These are phyloP conservation scores for Gilbertella persicaria DNA, from an alignment of 371 early-diverging fungal species.

Conservation along the genomic window DNA sequence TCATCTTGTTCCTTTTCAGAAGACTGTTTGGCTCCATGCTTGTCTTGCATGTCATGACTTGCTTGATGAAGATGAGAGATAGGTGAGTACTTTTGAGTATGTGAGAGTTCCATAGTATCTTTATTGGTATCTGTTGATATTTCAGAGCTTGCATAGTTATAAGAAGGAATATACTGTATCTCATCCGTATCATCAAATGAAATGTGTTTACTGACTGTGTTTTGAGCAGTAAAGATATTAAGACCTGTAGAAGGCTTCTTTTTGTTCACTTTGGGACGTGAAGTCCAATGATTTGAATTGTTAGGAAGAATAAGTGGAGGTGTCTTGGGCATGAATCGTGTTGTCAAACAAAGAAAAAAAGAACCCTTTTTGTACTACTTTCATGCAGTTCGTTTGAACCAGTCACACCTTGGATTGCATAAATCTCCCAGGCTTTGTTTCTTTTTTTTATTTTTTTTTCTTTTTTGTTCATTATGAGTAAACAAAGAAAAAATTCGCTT, in stretches of 20 bases:
- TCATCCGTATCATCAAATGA: slow-evolving; percentile 4
- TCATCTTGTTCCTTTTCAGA: too few relatives aligned
- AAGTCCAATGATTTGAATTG: background rate
- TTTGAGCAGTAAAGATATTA: background rate
- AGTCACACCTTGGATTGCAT: slow-evolving; percentile 4
- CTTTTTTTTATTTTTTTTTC: slow-evolving; percentile 6
- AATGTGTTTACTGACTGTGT: slow-evolving; percentile 1
- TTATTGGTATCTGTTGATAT: background rate
- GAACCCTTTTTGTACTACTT: background rate
- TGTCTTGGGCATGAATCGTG: slow-evolving; percentile 7
- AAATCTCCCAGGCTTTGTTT: background rate
- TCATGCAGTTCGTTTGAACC: background rate
- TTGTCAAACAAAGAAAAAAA: background rate
- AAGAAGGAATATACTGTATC: background rate
- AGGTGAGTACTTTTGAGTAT: too few relatives aligned
- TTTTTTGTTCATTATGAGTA: slow-evolving; percentile 10
- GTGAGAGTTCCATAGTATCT: too few relatives aligned
- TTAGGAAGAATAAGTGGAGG: slow-evolving; percentile 9
- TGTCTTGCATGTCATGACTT: too few relatives aligned
- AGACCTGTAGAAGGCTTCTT: background rate
- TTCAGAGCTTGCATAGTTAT: background rate
- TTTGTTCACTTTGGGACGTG: slow-evolving; percentile 7
- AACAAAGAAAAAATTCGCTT: slow-evolving; percentile 18
- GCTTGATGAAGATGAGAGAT: too few relatives aligned
- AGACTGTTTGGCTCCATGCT: too few relatives aligned